These are phyloP conservation scores for Otatea glauca DNA, from an alignment of 176 grass and related monocot species.

Conservation along the genomic window DNA sequence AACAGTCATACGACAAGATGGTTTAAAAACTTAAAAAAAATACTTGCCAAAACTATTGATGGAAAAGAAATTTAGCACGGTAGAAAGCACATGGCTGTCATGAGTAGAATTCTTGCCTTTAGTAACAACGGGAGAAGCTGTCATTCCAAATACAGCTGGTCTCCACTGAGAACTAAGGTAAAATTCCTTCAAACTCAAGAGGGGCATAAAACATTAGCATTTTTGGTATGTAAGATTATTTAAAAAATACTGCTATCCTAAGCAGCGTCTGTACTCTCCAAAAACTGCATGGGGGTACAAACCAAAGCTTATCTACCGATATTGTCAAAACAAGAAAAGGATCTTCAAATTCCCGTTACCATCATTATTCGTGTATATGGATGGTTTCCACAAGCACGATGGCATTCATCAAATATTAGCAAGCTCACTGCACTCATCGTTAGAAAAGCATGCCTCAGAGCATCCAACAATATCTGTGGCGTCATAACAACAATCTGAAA, in stretches of 20 bases:
- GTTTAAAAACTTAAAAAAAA: constrained; percentile 1
- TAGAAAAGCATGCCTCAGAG: constrained; percentile 65
- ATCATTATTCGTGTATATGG: constrained; percentile 70
- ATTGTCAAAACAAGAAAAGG: constrained; percentile 11
- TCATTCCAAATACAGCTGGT: constrained; percentile 71
- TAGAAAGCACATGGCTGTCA: neutral
- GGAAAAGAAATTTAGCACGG: neutral
- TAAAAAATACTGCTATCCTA: constrained; percentile 19
- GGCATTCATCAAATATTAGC: constrained; percentile 75
- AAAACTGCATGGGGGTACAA: neutral
- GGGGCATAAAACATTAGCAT: constrained; percentile 24
- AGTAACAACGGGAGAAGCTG: constrained; percentile 52
- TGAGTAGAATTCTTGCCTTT: constrained; percentile 48
- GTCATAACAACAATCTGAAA: constrained; percentile 67
- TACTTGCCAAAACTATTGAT: constrained; percentile 6
- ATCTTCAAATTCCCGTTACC: constrained; percentile 38
- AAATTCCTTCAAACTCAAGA: constrained; percentile 58
- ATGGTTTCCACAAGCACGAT: constrained; percentile 68
- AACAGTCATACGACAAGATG: constrained; percentile 2
- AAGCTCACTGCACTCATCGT: constrained; percentile 48
- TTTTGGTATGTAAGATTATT: neutral
- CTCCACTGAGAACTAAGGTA: constrained; percentile 53
- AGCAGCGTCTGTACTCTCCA: constrained; percentile 6
- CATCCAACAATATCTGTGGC: constrained; percentile 65
- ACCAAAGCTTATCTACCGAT: constrained; percentile 20